phyloP scores from a whole-genome alignment of 495 filamentous ascomycete species.

The Bacidia gigantensis region DNA sequence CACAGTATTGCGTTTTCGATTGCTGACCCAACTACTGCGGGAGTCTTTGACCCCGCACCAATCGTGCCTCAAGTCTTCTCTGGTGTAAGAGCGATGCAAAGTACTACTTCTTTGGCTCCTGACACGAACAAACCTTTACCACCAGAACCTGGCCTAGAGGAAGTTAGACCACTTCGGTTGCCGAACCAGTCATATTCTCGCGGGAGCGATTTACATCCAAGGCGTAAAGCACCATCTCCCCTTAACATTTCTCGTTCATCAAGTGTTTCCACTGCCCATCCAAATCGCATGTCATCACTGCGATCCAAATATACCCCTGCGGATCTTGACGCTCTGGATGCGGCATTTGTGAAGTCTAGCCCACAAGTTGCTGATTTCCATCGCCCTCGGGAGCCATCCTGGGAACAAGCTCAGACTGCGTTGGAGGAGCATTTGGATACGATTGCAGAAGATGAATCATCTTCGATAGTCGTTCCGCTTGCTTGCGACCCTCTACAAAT shows the following conservation, averaged over 20 bases:
- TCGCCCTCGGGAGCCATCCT: constrained; percentile 9
- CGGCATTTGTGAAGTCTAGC: constrained; percentile 20
- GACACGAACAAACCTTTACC: constrained; percentile 37
- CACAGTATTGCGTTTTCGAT: constrained; percentile 26
- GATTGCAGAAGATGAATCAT: constrained; percentile 19
- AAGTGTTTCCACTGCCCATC: constrained; percentile 6
- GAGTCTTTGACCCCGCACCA: constrained; percentile 29
- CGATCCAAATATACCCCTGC: constrained; percentile 23
- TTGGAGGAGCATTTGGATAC: constrained; percentile 21
- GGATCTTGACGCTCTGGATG: constrained; percentile 23
- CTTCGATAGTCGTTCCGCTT: constrained; percentile 6
- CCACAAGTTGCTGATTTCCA: constrained; percentile 10
- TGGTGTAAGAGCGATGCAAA: constrained; percentile 13
- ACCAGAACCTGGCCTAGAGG: constrained; percentile 26
- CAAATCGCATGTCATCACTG: constrained; percentile 17
- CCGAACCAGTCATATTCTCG: constrained; percentile 13
- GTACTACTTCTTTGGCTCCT: constrained; percentile 11
- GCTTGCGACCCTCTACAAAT: constrained; percentile 18
- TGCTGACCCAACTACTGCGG: constrained; percentile 25
- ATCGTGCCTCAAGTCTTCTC: constrained; percentile 13
- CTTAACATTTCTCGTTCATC: constrained; percentile 15
- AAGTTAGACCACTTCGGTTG: constrained; percentile 21
- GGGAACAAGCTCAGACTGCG: constrained; percentile 20
- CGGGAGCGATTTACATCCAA: constrained; percentile 14
- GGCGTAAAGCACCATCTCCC: constrained; percentile 18